These are phyloP conservation scores for Mycena rosella DNA, from an alignment of 768 basidiomycete species.

Conservation along the genomic window DNA sequence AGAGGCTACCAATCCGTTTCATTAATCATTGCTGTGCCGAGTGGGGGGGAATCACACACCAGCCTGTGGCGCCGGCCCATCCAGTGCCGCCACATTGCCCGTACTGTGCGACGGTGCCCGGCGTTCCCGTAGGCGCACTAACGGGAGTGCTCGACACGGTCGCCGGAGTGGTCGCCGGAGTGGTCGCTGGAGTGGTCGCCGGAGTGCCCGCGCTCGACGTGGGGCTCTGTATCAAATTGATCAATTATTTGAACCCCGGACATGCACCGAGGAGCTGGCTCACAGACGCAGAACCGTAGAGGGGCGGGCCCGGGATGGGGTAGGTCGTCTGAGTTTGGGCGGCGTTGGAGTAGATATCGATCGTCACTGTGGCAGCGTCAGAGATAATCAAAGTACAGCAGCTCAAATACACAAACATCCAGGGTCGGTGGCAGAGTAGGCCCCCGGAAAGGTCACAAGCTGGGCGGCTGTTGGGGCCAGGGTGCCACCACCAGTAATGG, in stretches of 20 bases:
- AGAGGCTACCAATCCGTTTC: slow-evolving; percentile 38
- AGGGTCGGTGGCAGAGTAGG: slow-evolving; percentile 57
- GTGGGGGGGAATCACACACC: slow-evolving; percentile 48
- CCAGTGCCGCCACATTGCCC: slow-evolving; percentile 57
- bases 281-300: slow-evolving; percentile 55
- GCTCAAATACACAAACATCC: slow-evolving; percentile 48
- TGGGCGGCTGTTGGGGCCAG: slow-evolving; percentile 55
- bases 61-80: slow-evolving; percentile 54
- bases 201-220: neutral
- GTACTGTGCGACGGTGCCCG: slow-evolving; percentile 52
- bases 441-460: slow-evolving; percentile 64
- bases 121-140: slow-evolving; percentile 33
- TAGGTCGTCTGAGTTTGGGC: slow-evolving; percentile 57
- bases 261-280: neutral
- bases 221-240: slow-evolving; percentile 7
- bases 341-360: slow-evolving; percentile 56
- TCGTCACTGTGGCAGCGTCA: slow-evolving; percentile 46
- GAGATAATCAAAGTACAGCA: slow-evolving; percentile 32
- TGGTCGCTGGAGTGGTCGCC: slow-evolving; percentile 34
- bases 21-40: neutral
- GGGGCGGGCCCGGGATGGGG: slow-evolving; percentile 58
- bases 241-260: slow-evolving; percentile 15
- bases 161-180: slow-evolving; percentile 31
- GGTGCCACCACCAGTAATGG: slow-evolving; percentile 57
- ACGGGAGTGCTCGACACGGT: slow-evolving; percentile 32